Conservation (phyloP, 257 asterid genomes). For the Solanum virginianum region DNA sequence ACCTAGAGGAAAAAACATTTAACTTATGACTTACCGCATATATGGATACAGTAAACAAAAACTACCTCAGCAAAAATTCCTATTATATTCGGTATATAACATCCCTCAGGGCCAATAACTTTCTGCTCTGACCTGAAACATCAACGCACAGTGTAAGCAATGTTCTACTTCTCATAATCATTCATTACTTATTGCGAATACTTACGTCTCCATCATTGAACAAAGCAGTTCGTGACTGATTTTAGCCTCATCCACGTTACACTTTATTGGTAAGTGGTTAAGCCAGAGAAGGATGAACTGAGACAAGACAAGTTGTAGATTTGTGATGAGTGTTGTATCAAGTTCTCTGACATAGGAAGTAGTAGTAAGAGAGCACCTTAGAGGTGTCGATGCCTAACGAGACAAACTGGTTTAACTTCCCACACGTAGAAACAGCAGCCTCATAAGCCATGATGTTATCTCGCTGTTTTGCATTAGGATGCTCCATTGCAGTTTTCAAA, state of each 20-base stretch:
- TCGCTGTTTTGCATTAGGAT: not conserved
- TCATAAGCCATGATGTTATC: not conserved
- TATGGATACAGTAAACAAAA: not conserved
- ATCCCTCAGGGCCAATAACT: not conserved
- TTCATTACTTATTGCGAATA: not conserved
- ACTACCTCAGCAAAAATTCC: not conserved
- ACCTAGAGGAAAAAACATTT: not conserved
- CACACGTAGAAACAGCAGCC: not conserved
- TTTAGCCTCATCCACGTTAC: not conserved
- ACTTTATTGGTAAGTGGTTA: not conserved
- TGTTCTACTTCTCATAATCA: not conserved
- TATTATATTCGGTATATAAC: not conserved
- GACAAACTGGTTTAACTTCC: not conserved
- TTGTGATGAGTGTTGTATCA: not conserved
- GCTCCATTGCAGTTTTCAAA: not conserved
- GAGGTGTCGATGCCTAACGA: not conserved
- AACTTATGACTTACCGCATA: not conserved
- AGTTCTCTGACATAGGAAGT: not conserved
- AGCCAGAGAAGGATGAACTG: not conserved
- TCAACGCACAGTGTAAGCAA: not conserved
- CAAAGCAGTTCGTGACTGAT: not conserved
- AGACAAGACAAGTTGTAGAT: not conserved
- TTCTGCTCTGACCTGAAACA: not conserved
- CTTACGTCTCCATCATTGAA: not conserved
- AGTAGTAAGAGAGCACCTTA: not conserved